phyloP scores from a whole-genome alignment of 768 basidiomycete genomes.

The Calocybe cyanea region DNA sequence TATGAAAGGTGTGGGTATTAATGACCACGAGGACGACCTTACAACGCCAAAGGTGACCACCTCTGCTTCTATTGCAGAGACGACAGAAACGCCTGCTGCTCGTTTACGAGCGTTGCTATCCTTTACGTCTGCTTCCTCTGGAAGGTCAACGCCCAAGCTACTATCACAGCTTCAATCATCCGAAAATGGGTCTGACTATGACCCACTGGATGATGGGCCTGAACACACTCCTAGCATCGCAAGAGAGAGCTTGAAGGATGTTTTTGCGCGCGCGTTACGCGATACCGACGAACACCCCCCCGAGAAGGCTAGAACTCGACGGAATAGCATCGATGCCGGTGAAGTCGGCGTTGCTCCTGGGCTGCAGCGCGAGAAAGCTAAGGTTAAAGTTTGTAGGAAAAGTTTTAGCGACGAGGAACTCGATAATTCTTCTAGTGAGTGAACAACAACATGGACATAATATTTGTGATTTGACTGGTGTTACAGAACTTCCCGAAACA shows the following conservation, averaged over 20 bases:
- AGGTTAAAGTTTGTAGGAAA: constrained; percentile 47
- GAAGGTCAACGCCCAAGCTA: constrained; percentile 22
- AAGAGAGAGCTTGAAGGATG: constrained; percentile 55
- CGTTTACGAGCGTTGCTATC: constrained; percentile 61
- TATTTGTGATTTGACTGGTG: constrained; percentile 6
- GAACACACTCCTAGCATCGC: constrained; percentile 42
- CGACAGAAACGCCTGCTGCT: constrained; percentile 48
- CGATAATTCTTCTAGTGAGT: constrained; percentile 51
- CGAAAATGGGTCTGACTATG: constrained; percentile 58
- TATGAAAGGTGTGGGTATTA: constrained; percentile 22
- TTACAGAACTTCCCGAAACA: constrained; percentile 23
- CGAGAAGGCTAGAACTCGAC: constrained; percentile 31
- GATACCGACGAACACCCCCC: constrained; percentile 64
- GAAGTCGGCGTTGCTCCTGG: constrained; percentile 56
- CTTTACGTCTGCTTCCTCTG: constrained; percentile 40
- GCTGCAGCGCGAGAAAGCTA: constrained; percentile 34
- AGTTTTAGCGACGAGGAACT: constrained; percentile 70
- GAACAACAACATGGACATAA: background rate
- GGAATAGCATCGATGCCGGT: constrained; percentile 59
- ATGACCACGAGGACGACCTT: constrained; percentile 33
- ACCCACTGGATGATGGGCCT: constrained; percentile 36
- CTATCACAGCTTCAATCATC: constrained; percentile 32
- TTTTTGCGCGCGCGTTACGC: constrained; percentile 64
- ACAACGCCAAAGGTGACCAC: constrained; percentile 35
- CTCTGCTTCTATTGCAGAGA: constrained; percentile 17